A percentile compares a stretch with the other conserved stretches of the same genome.
phyloP scores from a whole-genome alignment of 139 green algal species.

The Desmodesmus armatus region DNA sequence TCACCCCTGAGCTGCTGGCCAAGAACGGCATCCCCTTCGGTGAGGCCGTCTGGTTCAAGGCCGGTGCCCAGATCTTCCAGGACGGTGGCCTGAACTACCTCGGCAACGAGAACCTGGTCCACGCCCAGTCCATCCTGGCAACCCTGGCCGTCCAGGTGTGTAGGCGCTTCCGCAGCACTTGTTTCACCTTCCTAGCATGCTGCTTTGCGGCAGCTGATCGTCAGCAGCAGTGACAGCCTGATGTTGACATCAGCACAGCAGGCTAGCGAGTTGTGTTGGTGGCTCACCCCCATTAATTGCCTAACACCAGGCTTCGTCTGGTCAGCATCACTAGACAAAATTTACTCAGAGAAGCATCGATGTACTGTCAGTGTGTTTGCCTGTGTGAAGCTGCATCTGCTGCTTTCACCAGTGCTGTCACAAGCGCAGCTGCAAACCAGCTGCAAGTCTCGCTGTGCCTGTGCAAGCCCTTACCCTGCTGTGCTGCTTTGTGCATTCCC shows the following conservation, averaged over 20 bases:
- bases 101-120: constrained; percentile 79
- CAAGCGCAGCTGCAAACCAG: too few relatives aligned
- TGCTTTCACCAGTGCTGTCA: too few relatives aligned
- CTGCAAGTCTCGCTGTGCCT: not conserved
- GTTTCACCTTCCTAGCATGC: not conserved
- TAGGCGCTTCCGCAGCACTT: not conserved
- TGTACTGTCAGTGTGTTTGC: too few relatives aligned
- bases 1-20: constrained; percentile 66
- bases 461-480: not conserved
- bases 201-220: not conserved
- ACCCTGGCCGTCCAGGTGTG: constrained; percentile 88
- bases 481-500: too few relatives aligned
- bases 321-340: too few relatives aligned
- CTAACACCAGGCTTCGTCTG: too few relatives aligned
- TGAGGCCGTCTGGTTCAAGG: constrained; percentile 93
- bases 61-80: constrained; percentile 82
- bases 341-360: too few relatives aligned
- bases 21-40: constrained; percentile 69
- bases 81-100: constrained; percentile 88
- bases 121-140: constrained; percentile 93
- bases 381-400: too few relatives aligned
- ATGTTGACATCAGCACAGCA: not conserved
- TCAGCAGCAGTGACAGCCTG: not conserved
- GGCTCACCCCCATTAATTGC: too few relatives aligned
- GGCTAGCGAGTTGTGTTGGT: too few relatives aligned